Evolutionary conservation across 495 filamentous ascomycete species (phyloP).

Genomic region (Pseudomonodictys pantanalensis): DNA sequence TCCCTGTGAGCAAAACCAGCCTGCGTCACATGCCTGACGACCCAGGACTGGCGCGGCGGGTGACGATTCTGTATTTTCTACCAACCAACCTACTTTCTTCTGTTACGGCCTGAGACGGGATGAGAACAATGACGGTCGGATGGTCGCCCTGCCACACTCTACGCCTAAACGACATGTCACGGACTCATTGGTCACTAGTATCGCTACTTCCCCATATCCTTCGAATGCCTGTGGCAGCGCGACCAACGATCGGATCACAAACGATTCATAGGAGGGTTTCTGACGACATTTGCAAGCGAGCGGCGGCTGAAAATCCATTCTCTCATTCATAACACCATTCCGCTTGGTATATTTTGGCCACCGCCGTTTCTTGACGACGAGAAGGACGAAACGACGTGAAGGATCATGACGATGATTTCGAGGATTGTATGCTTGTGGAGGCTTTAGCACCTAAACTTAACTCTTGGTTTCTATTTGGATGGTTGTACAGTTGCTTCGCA

Average conservation of each 20-base stretch:
- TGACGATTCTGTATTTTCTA: conserved; percentile 37
- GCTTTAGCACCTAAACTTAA: conserved; percentile 13
- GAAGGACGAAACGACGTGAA: conserved; percentile 18
- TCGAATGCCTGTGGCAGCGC: conserved; percentile 15
- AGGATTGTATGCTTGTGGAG: conserved; percentile 7
- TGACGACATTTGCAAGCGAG: conserved; percentile 20
- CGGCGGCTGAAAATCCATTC: conserved; percentile 27
- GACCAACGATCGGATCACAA: conserved; percentile 11
- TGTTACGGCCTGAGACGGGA: conserved; percentile 26
- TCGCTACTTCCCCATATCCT: conserved; percentile 6
- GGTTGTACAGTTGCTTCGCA: neutral
- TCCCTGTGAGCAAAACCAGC: conserved; percentile 31
- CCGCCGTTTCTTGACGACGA: conserved; percentile 17
- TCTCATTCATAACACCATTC: conserved; percentile 8
- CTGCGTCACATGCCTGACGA: conserved; percentile 24
- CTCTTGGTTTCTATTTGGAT: conserved; percentile 3
- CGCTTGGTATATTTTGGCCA: neutral
- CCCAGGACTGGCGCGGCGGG: conserved; percentile 24
- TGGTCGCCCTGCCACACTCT: conserved; percentile 19
- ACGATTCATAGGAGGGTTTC: conserved; percentile 15
- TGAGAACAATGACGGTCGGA: conserved; percentile 1
- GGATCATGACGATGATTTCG: conserved; percentile 13
- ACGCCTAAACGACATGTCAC: neutral
- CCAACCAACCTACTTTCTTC: conserved; percentile 22
- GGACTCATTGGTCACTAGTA: conserved; percentile 4